Conservation (phyloP, 2,329 filamentous ascomycete genomes). For the Fusarium illudens region DNA sequence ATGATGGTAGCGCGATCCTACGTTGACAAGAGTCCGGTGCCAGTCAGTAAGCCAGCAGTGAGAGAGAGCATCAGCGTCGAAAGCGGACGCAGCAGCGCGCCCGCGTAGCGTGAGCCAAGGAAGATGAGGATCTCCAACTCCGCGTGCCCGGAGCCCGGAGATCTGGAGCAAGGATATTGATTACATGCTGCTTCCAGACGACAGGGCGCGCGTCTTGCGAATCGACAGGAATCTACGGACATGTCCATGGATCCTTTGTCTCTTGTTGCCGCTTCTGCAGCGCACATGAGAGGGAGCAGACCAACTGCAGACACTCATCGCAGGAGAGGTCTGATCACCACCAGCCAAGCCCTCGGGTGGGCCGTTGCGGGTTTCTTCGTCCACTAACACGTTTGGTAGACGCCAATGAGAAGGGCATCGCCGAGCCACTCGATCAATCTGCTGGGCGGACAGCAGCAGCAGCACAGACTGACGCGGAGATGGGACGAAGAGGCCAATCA, state of each 20-base stretch:
- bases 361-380: not conserved
- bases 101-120: not conserved
- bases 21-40: not conserved
- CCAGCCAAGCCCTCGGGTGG: slow-evolving; percentile 2
- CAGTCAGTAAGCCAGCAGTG: not conserved
- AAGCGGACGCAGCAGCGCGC: slow-evolving; percentile 13
- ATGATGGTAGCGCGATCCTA: not conserved
- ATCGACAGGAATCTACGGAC: not conserved
- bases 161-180: slow-evolving; percentile 12
- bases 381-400: slow-evolving; percentile 12
- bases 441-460: too few relatives aligned
- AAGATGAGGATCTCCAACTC: slow-evolving; percentile 15
- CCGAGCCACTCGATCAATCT: not conserved
- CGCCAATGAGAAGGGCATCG: slow-evolving; percentile 7
- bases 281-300: not conserved
- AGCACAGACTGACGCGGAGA: slow-evolving; percentile 6
- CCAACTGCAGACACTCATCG: not conserved
- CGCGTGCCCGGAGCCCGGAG: slow-evolving; percentile 6
- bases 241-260: not conserved
- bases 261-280: not conserved
- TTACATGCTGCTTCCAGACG: too few relatives aligned
- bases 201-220: not conserved
- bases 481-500: slow-evolving; percentile 4
- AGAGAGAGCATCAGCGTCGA: not conserved
- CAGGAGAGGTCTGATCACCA: slow-evolving; percentile 24